Evolutionary conservation across 2,329 filamentous ascomycete genomes (phyloP).

Genomic region (Tolypocladium album): DNA sequence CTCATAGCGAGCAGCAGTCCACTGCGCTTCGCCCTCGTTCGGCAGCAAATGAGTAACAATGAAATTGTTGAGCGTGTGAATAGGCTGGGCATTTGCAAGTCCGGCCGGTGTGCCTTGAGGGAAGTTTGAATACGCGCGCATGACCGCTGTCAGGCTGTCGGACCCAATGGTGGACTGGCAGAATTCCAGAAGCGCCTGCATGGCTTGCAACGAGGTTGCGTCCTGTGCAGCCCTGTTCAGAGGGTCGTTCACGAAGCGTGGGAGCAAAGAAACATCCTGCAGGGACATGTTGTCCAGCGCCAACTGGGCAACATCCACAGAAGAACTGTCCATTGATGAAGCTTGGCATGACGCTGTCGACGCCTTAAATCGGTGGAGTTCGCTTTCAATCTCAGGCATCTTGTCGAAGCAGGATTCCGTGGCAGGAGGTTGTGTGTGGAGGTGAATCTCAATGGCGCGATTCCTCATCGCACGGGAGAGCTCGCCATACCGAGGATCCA

Average conservation of each 20-base stretch:
- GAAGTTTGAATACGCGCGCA: slow-evolving; percentile 22
- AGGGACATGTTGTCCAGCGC: slow-evolving; percentile 37
- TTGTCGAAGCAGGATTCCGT: slow-evolving; percentile 22
- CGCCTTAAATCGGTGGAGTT: slow-evolving; percentile 34
- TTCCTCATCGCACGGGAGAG: slow-evolving; percentile 95
- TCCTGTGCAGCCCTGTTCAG: slow-evolving; percentile 3
- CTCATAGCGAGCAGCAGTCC: slow-evolving; percentile 44
- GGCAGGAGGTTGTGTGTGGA: slow-evolving; percentile 37
- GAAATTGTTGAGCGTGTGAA: slow-evolving; percentile 50
- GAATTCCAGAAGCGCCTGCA: slow-evolving; percentile 17
- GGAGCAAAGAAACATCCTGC: slow-evolving; percentile 29
- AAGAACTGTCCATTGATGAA: slow-evolving; percentile 9
- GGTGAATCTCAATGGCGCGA: slow-evolving; percentile 78
- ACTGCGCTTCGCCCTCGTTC: slow-evolving; percentile 24
- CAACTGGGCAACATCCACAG: slow-evolving; percentile 18
- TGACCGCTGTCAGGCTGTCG: slow-evolving; percentile 19
- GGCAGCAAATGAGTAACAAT: slow-evolving; percentile 37
- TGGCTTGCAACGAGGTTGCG: slow-evolving; percentile 3
- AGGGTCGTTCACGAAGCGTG: slow-evolving; percentile 17
- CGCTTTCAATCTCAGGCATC: slow-evolving; percentile 37
- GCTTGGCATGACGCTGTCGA: slow-evolving; percentile 20
- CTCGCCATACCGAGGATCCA: slow-evolving; percentile 86
- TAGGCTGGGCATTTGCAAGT: slow-evolving; percentile 33
- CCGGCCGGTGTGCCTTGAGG: slow-evolving; percentile 12
- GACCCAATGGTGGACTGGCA: slow-evolving; percentile 20